These are phyloP conservation scores for Nicotiana attenuata DNA, from an alignment of 257 asterid genomes.

Conservation along the genomic window DNA sequence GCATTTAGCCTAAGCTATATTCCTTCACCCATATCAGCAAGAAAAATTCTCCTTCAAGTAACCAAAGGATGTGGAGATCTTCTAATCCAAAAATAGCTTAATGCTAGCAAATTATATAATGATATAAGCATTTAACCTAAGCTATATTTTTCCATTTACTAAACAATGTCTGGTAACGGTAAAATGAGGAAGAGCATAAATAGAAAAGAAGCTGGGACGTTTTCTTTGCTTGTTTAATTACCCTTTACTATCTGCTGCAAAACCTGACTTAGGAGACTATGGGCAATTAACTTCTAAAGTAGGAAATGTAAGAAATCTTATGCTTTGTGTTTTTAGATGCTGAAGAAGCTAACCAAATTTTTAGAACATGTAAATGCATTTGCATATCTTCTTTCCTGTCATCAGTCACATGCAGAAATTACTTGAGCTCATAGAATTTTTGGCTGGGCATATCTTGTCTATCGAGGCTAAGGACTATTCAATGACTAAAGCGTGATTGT, in stretches of 20 bases:
- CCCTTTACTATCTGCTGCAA: too few relatives aligned
- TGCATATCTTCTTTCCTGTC: background rate
- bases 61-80: background rate
- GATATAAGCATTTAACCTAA: background rate
- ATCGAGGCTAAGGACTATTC: background rate
- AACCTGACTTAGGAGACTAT: background rate
- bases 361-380: background rate
- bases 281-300: background rate
- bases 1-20: background rate
- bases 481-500: background rate
- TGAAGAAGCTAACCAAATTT: background rate
- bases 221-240: too few relatives aligned
- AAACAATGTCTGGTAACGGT: too few relatives aligned
- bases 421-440: background rate
- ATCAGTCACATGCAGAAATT: background rate
- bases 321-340: background rate
- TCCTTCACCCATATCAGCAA: constrained; percentile 54
- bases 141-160: background rate
- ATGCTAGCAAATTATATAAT: background rate
- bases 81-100: background rate
- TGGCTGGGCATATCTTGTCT: background rate
- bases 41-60: constrained; percentile 8
- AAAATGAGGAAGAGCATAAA: too few relatives aligned
- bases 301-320: background rate
- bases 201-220: too few relatives aligned